Percentiles rank a stretch among this genome's conserved stretches.
Evolutionary conservation across 257 asterid species (phyloP).

Genomic region (Salvia rosmarinus): DNA sequence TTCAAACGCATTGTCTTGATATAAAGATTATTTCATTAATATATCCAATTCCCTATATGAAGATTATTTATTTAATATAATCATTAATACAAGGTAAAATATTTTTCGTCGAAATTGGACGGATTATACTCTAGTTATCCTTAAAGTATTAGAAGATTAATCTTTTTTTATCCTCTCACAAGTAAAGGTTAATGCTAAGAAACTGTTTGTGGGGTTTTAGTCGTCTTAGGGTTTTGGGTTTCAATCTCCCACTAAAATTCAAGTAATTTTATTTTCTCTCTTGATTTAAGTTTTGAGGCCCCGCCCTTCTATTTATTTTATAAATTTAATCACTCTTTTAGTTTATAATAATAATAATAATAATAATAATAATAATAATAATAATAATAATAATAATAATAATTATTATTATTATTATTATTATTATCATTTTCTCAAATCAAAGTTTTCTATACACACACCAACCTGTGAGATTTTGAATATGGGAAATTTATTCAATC

Average conservation of each 20-base stretch:
- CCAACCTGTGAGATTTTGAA: background rate
- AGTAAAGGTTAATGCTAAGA: slow-evolving; percentile 7
- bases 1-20: too few relatives aligned
- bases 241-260: slow-evolving; percentile 18
- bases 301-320: slow-evolving; percentile 25
- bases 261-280: background rate
- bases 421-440: background rate
- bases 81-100: too few relatives aligned
- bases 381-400: too few relatives aligned
- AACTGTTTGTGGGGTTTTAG: slow-evolving; percentile 43
- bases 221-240: slow-evolving; percentile 42
- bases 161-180: background rate
- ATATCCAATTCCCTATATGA: too few relatives aligned
- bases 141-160: slow-evolving; percentile 3
- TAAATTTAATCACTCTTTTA: slow-evolving; percentile 21
- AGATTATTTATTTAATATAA: too few relatives aligned
- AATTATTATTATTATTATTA: too few relatives aligned
- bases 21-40: too few relatives aligned
- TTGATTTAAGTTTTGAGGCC: slow-evolving; percentile 45
- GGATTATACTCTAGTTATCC: too few relatives aligned
- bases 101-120: too few relatives aligned
- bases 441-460: background rate
- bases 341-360: too few relatives aligned
- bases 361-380: too few relatives aligned
- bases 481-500: slow-evolving; percentile 25